Base-by-base conservation (phyloP, 306 rosid species). In the Hippophae gyantsensis region DNA sequence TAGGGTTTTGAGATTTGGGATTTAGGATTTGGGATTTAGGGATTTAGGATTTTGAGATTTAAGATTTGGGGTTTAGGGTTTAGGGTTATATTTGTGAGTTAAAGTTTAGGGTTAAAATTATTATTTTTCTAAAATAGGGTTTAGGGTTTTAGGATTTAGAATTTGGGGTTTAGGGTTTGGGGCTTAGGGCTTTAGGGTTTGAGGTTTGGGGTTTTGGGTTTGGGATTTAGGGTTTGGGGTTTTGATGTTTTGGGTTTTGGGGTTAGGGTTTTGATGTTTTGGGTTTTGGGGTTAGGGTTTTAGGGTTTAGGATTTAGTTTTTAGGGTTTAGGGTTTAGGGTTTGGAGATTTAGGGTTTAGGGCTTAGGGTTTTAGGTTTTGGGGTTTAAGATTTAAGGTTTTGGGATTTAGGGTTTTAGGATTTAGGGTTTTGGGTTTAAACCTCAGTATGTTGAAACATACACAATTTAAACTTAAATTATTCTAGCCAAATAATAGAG, bases 331-430 rank as follows among this genome's bases (percentile, higher is more conserved):
- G 62, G 62, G 50, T 42, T 42, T 58, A 42, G 62, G 62, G 62
- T 58, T n/a, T n/a, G n/a, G n/a, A n/a, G n/a, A n/a, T n/a, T n/a
- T n/a, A n/a, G n/a, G n/a, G n/a, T n/a, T n/a, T 58, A 42, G 43
- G 62, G 62, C 48, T 58, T 58, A 41, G 13, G 62, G 62, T 47
- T 58, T 58, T 42, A 43, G 50, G 62, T 48, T 58, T 58, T 57
- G 42, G 62, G 62, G 49, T 58, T 58, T 42, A 43, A 47, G 62
- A 49, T 58, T 58, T 58, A 58, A 49, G 62, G 62, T 58, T 58
- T 42, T 13, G 62, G 62, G 61, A 38, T 58, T 58, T 3, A 49
- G 51, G 62, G n/a, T n/a, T 58, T 58, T 58, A 58, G 62, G 62
- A 38, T 58, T 58, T 58, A 43, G 62, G 62, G 62, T 42, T 58